Evolutionary conservation across 139 green algal species (phyloP), one percentile per base, ranked within the genome.

Genomic region (Chlorella sp.): DNA sequence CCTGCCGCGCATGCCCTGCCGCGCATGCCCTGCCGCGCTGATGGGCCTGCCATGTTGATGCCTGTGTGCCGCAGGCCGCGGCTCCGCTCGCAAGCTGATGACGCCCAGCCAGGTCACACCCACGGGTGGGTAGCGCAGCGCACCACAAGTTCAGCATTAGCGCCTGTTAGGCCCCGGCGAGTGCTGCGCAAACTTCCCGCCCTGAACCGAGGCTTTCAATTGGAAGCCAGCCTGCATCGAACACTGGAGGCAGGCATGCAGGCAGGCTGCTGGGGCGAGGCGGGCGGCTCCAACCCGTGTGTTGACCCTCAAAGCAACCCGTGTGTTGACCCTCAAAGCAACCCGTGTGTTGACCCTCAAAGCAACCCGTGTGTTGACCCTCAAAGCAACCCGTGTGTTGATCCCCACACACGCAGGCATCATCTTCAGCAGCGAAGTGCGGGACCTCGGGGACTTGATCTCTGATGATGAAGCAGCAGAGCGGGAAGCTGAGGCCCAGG

Each of bases 381-480:
- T 62, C 44, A 0, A 82, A 89, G 65, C 87, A 8, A 8, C 46
- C 46, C 46, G 8, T 11, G 46, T 11, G 8, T 11, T 8, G 8
- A 54, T 8, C 46, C 46, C 46, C 51, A 11, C 9, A 24, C 14
- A 3, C 24, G 51, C 51, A 60, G 51, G 86, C 65, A 82, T 90
- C 68, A 73, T 90, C 7, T 90, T 65, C 76, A 91, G 86, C 48
- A 56, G 78, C 1, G 86, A 76, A 6, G 90, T 95, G 22, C 56
- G 72, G 51, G 64, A 87, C 72, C 38, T 96, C n/a, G 34, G 32
- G 17, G 82, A 93, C 46, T 74, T 96, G 73, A 60, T 56, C 1
- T 51, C 84, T 2, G 93, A 96, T 73, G 92, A 95, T 65, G 92
- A 94, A n/a, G 83, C 84, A 7, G 93, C 93, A 8, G 88, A 90